A percentile compares a stretch with the other conserved stretches of the same genome.
phyloP scores from a whole-genome alignment of 345 rosid species.

The Nephelium lappaceum region DNA sequence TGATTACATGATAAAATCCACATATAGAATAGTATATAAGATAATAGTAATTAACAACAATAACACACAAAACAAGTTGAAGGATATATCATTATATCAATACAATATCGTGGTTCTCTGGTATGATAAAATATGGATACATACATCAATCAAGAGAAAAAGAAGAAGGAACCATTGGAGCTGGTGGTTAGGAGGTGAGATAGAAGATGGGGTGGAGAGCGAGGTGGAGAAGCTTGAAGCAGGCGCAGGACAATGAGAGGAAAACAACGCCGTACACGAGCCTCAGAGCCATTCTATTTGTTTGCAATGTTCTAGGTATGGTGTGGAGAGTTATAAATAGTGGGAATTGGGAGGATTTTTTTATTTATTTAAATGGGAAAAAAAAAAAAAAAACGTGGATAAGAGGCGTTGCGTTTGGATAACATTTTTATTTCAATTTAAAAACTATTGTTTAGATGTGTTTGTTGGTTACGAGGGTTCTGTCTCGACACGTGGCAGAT shows the following conservation, averaged over 20 bases:
- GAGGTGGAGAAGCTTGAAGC: constrained; percentile 64
- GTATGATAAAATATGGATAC: background rate
- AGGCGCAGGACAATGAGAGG: constrained; percentile 53
- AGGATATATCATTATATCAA: no score
- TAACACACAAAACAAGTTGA: background rate
- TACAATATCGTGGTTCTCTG: no score
- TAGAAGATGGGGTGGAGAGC: constrained; percentile 53
- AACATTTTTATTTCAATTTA: background rate
- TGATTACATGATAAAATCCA: no score
- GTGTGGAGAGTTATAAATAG: background rate
- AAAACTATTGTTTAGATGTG: background rate
- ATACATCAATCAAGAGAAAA: no score
- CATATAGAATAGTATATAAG: no score
- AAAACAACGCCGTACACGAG: constrained; percentile 49
- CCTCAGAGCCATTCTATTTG: constrained; percentile 35
- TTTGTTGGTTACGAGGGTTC: background rate
- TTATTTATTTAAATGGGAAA: background rate
- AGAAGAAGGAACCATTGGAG: background rate
- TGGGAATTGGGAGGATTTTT: background rate
- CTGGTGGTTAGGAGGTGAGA: constrained; percentile 32
- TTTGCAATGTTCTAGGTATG: background rate
- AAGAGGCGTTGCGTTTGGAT: no score
- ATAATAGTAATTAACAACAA: background rate
- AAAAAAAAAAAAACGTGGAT: background rate
- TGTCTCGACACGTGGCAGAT: constrained; percentile 10